Evolutionary conservation across 2,329 filamentous ascomycete species (phyloP).

Genomic region (Gremmenia infestans): DNA sequence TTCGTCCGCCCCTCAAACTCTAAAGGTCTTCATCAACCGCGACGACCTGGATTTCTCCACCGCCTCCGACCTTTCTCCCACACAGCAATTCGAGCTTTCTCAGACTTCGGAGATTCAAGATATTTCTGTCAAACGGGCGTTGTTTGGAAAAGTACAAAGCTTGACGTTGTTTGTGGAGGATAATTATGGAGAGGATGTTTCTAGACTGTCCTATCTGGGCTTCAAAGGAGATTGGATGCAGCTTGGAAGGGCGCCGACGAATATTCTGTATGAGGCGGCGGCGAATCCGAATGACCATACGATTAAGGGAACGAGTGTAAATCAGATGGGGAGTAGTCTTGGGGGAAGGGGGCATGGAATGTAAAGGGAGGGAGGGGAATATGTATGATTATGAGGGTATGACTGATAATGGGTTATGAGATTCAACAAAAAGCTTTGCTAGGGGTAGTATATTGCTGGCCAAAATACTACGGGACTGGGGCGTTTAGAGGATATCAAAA

Average conservation of each 20-base stretch:
- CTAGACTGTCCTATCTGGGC: constrained; percentile 74
- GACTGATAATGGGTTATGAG: neutral
- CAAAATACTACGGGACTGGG: too few relatives aligned
- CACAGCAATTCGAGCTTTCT: constrained; percentile 72
- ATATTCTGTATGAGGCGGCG: constrained; percentile 89
- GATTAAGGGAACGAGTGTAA: constrained; percentile 51
- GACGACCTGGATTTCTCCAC: constrained; percentile 80
- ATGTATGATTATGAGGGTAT: neutral
- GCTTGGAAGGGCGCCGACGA: constrained; percentile 74
- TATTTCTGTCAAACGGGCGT: constrained; percentile 77
- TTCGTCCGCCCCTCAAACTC: constrained; percentile 67
- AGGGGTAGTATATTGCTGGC: too few relatives aligned
- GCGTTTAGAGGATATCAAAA: too few relatives aligned
- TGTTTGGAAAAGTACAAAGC: constrained; percentile 80
- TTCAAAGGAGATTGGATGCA: constrained; percentile 95
- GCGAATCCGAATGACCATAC: constrained; percentile 87
- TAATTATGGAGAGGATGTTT: constrained; percentile 79
- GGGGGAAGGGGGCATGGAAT: constrained; percentile 33
- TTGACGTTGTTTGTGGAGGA: constrained; percentile 86
- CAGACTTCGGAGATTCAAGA: constrained; percentile 82
- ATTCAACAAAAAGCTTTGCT: neutral
- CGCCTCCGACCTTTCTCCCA: constrained; percentile 63
- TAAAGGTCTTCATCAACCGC: constrained; percentile 85
- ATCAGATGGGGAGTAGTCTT: constrained; percentile 51
- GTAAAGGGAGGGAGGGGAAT: neutral